Percentiles rank a stretch among this genome's conserved stretches.
Conservation (phyloP, 2,329 filamentous ascomycete genomes). For the Arthrinium phaeospermum region DNA sequence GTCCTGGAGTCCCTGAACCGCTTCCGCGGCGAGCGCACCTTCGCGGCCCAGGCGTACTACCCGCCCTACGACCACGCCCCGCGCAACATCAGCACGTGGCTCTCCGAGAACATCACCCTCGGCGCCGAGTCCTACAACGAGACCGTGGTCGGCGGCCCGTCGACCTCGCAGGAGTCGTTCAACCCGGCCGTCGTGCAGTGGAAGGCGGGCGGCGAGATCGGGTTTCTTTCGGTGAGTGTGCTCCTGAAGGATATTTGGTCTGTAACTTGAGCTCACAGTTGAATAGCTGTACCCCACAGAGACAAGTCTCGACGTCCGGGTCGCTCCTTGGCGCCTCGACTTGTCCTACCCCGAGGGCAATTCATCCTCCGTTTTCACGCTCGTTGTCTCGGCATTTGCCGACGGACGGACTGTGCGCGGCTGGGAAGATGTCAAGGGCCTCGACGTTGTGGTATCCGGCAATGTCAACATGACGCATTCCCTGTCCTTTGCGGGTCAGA, state of each 20-base stretch:
- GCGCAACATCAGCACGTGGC: conserved; percentile 65
- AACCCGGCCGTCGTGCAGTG: conserved; percentile 67
- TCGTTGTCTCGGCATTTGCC: conserved; percentile 55
- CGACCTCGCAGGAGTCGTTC: conserved; percentile 56
- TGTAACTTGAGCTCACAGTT: conserved; percentile 16
- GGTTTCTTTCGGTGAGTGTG: conserved; percentile 37
- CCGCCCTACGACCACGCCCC: conserved; percentile 62
- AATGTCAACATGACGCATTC: conserved; percentile 47
- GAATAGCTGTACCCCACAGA: conserved; percentile 46
- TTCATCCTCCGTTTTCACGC: conserved; percentile 53
- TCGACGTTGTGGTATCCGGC: conserved; percentile 51
- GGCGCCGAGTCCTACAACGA: conserved; percentile 65
- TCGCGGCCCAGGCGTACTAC: conserved; percentile 58
- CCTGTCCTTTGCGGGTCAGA: conserved; percentile 49
- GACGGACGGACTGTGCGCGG: conserved; percentile 48
- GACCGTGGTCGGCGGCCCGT: conserved; percentile 59
- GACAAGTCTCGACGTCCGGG: conserved; percentile 45
- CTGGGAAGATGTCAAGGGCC: conserved; percentile 55
- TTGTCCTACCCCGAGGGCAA: conserved; percentile 61
- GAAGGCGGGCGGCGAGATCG: conserved; percentile 48
- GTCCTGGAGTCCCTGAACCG: conserved; percentile 46
- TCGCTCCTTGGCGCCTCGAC: conserved; percentile 49
- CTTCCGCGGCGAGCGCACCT: conserved; percentile 60
- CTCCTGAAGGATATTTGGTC: too few species aligned
- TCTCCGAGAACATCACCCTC: conserved; percentile 62